Percentiles rank a stretch among this genome's conserved stretches.
phyloP scores from a whole-genome alignment of 139 green algal genomes.

The Tetraselmis striata region DNA sequence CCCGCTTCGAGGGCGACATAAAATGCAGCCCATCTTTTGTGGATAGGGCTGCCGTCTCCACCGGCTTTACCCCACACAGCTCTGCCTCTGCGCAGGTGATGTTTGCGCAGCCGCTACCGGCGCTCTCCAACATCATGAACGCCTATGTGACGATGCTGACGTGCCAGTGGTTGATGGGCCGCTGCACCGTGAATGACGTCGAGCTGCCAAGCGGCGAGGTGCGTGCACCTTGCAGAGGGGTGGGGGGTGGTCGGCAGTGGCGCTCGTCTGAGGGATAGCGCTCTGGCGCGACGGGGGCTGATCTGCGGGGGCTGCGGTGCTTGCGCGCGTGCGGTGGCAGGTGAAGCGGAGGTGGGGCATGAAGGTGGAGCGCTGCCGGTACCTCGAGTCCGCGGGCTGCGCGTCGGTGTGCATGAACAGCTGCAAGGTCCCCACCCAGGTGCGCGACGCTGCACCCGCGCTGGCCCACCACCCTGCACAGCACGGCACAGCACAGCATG shows the following conservation, averaged over 20 bases:
- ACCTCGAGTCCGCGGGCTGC: conserved; percentile 79
- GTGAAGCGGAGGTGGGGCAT: background rate
- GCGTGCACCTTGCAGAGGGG: background rate
- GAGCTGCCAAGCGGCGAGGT: conserved; percentile 59
- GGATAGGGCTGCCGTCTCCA: too few relatives aligned
- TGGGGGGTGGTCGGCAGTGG: background rate
- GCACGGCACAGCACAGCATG: too few relatives aligned
- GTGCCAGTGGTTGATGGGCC: conserved; percentile 90
- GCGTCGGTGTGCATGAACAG: conserved; percentile 80
- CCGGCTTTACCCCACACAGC: too few relatives aligned
- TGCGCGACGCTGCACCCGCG: too few relatives aligned
- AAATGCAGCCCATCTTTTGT: too few relatives aligned
- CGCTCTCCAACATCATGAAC: conserved; percentile 59
- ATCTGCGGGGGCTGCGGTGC: too few relatives aligned
- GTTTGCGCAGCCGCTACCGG: conserved; percentile 47
- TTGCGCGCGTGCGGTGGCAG: background rate
- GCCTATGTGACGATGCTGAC: conserved; percentile 68
- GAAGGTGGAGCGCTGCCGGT: conserved; percentile 56
- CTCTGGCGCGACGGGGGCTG: too few relatives aligned
- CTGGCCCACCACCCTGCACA: too few relatives aligned
- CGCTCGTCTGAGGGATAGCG: too few relatives aligned
- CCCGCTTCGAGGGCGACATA: too few relatives aligned
- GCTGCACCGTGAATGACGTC: conserved; percentile 72
- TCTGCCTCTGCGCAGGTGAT: conserved; percentile 36
- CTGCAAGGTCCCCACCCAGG: conserved; percentile 84